Percentiles rank a stretch among this genome's conserved stretches.
Conservation (phyloP, 2,329 filamentous ascomycete genomes). For the Orbilia quercus region DNA sequence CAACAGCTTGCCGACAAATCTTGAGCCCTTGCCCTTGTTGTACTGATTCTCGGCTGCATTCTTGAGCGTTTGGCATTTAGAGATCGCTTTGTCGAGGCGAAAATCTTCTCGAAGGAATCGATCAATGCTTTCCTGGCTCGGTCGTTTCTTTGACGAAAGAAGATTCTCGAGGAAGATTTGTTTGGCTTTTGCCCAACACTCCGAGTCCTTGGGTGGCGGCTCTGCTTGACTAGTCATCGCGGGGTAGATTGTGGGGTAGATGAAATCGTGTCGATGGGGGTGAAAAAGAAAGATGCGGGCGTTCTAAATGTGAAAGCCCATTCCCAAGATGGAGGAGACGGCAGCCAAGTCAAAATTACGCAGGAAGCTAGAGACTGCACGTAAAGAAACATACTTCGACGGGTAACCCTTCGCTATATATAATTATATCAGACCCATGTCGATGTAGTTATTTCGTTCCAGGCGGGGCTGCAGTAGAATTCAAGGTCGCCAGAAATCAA, state of each 20-base stretch:
- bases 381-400: not conserved
- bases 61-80: slow-evolving; percentile 51
- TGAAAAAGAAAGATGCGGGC: not conserved
- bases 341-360: too few species aligned
- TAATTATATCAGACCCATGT: slow-evolving; percentile 7
- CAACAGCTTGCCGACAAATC: slow-evolving; percentile 47
- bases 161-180: slow-evolving; percentile 44
- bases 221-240: slow-evolving; percentile 21
- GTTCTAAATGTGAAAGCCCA: too few species aligned
- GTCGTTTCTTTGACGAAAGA: slow-evolving; percentile 35
- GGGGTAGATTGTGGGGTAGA: slow-evolving; percentile 24
- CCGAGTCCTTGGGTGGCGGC: slow-evolving; percentile 37
- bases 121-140: slow-evolving; percentile 51
- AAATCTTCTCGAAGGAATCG: slow-evolving; percentile 51
- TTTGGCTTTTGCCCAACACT: slow-evolving; percentile 53
- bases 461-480: not conserved
- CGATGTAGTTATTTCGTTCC: not conserved
- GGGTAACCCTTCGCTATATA: not conserved
- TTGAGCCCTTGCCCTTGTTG: slow-evolving; percentile 48
- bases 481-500: not conserved
- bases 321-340: too few species aligned
- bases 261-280: not conserved
- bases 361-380: not conserved
- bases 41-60: slow-evolving; percentile 51
- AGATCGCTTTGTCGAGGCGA: slow-evolving; percentile 50